Percentiles rank a stretch among this genome's conserved stretches.
Conservation (phyloP, 768 basidiomycete species). For the Psilocybe cubensis region DNA sequence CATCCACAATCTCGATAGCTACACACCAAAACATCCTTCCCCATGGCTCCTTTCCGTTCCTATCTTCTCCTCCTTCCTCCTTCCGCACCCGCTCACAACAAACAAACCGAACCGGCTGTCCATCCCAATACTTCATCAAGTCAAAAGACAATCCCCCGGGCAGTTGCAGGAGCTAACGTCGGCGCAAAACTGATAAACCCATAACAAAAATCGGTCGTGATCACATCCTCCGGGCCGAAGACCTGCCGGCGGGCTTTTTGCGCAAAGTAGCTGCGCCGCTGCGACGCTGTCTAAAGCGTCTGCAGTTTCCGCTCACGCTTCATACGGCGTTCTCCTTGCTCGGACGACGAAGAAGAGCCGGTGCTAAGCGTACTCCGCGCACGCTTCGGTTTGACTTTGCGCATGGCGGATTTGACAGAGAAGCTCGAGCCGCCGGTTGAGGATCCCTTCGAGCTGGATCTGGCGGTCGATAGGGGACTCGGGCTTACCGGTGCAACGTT, state of each 20-base stretch:
- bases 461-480: too few species aligned
- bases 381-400: constrained; percentile 30
- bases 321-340: constrained; percentile 13
- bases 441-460: constrained; percentile 30
- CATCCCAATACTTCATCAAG: constrained; percentile 90
- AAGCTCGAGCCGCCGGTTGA: constrained; percentile 19
- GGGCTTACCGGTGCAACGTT: too few species aligned
- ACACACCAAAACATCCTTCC: constrained; percentile 59
- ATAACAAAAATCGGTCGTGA: constrained; percentile 88
- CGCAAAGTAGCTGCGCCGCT: constrained; percentile 71
- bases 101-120: constrained; percentile 86
- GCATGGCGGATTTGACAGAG: constrained; percentile 22
- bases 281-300: constrained; percentile 35
- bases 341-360: too few species aligned
- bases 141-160: constrained; percentile 87
- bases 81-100: constrained; percentile 60
- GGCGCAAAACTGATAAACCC: constrained; percentile 79
- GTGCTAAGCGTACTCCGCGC: too few species aligned
- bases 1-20: constrained; percentile 51
- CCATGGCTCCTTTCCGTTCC: constrained; percentile 43
- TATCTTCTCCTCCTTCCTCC: too few species aligned
- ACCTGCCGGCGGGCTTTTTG: constrained; percentile 54
- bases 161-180: constrained; percentile 65
- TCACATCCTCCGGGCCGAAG: constrained; percentile 73
- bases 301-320: constrained; percentile 25